A percentile compares a stretch with the other conserved stretches of the same genome.
Conservation (phyloP, 2,329 filamentous ascomycete genomes). For the Pyrenochaeta sp. region DNA sequence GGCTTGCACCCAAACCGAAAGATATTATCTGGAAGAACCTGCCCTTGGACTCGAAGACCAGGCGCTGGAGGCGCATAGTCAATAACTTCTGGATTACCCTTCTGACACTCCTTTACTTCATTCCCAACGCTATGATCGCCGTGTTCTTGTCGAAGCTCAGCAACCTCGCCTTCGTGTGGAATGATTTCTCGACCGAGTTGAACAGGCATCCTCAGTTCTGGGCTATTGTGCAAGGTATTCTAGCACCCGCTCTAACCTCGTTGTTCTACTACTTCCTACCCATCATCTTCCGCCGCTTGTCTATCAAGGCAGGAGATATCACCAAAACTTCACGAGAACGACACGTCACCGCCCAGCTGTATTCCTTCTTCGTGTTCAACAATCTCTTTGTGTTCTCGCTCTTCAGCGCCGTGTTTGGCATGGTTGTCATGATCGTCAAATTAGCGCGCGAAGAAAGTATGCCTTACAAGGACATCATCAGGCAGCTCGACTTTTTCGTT, state of each 20-base stretch:
- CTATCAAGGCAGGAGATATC: slow-evolving; percentile 82
- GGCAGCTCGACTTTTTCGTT: slow-evolving; percentile 68
- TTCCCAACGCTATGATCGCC: slow-evolving; percentile 91
- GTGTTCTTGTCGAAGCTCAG: slow-evolving; percentile 88
- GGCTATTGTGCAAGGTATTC: slow-evolving; percentile 91
- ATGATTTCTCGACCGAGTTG: slow-evolving; percentile 73
- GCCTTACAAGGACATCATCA: slow-evolving; percentile 69
- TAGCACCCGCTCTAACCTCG: slow-evolving; percentile 86
- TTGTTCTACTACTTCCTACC: slow-evolving; percentile 87
- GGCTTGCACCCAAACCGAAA: slow-evolving; percentile 82
- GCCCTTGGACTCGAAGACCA: slow-evolving; percentile 71
- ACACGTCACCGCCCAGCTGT: slow-evolving; percentile 89
- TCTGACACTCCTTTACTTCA: slow-evolving; percentile 86
- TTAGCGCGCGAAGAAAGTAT: slow-evolving; percentile 63
- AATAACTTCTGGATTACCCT: slow-evolving; percentile 86
- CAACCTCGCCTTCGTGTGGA: slow-evolving; percentile 84
- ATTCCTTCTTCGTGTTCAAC: slow-evolving; percentile 58
- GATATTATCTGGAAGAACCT: slow-evolving; percentile 98
- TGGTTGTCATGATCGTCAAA: slow-evolving; percentile 71
- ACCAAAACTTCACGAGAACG: slow-evolving; percentile 93
- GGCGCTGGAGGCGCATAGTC: slow-evolving; percentile 76
- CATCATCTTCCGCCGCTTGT: slow-evolving; percentile 87
- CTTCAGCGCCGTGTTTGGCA: slow-evolving; percentile 83
- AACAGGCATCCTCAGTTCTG: slow-evolving; percentile 71
- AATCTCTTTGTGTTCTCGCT: slow-evolving; percentile 85